Conservation (phyloP, 106 monocot genomes). For the Apostasia ramifera region DNA sequence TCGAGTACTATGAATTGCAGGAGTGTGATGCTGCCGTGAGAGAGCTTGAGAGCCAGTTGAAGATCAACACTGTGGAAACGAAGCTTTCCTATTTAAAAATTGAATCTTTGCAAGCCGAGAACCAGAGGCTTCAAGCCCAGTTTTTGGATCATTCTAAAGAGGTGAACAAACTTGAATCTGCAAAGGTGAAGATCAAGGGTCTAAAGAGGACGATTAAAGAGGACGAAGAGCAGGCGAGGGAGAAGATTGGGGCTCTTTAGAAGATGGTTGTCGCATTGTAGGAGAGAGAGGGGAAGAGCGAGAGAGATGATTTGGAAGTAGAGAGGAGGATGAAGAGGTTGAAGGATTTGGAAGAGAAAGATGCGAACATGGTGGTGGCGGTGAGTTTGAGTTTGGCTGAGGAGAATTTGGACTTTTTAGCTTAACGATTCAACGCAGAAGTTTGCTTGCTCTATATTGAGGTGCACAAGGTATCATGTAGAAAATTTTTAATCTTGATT, state of each 20-base stretch:
- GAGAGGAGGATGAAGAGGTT: slow-evolving; percentile 34
- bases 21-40: slow-evolving; percentile 38
- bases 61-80: slow-evolving; percentile 40
- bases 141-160: slow-evolving; percentile 23
- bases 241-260: slow-evolving; percentile 23
- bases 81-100: slow-evolving; percentile 42
- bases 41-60: slow-evolving; percentile 57
- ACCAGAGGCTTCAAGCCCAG: slow-evolving; percentile 38
- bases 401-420: slow-evolving; percentile 36
- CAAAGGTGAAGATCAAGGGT: slow-evolving; percentile 31
- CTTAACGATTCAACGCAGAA: no score
- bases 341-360: slow-evolving; percentile 48
- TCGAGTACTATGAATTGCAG: slow-evolving; percentile 29
- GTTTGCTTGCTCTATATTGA: no score
- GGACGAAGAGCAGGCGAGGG: slow-evolving; percentile 28
- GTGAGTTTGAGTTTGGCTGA: slow-evolving; percentile 24
- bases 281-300: slow-evolving; percentile 8
- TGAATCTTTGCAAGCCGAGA: slow-evolving; percentile 48
- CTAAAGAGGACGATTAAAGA: slow-evolving; percentile 33
- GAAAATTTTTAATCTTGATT: no score
- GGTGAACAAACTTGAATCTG: slow-evolving; percentile 23
- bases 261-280: slow-evolving; percentile 19
- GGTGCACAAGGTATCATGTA: no score
- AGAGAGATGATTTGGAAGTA: slow-evolving; percentile 2
- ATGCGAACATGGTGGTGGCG: slow-evolving; percentile 25